A percentile compares a stretch with the other conserved stretches of the same genome.
Conservation (phyloP, 2,329 filamentous ascomycete genomes). For the Westerdykella sp. region DNA sequence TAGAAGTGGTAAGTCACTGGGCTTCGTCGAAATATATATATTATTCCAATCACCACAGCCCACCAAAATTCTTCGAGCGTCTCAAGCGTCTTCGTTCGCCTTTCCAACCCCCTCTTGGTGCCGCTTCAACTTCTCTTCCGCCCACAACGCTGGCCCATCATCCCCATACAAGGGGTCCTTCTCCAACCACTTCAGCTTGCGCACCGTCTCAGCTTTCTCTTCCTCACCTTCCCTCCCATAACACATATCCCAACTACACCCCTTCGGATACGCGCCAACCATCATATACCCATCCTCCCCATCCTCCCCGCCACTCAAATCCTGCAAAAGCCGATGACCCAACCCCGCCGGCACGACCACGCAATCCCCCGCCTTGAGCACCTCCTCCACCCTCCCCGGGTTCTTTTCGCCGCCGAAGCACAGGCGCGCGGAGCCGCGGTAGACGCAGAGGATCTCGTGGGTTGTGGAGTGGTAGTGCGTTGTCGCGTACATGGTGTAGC, state of each 20-base stretch:
- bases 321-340: slow-evolving; percentile 56
- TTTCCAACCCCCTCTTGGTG: not conserved
- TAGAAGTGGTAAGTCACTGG: too few relatives aligned
- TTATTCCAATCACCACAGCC: too few relatives aligned
- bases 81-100: too few relatives aligned
- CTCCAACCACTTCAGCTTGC: slow-evolving; percentile 50
- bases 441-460: slow-evolving; percentile 61
- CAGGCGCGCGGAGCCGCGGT: slow-evolving; percentile 52
- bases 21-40: too few relatives aligned
- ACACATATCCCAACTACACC: slow-evolving; percentile 63
- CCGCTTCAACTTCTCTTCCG: slow-evolving; percentile 12
- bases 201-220: slow-evolving; percentile 46
- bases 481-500: slow-evolving; percentile 61
- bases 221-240: slow-evolving; percentile 57
- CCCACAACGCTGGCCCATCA: slow-evolving; percentile 22
- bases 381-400: slow-evolving; percentile 49
- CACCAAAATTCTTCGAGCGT: too few relatives aligned
- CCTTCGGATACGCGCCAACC: slow-evolving; percentile 60
- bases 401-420: slow-evolving; percentile 64
- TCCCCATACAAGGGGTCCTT: slow-evolving; percentile 49
- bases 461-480: slow-evolving; percentile 63
- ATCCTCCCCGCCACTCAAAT: slow-evolving; percentile 43
- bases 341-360: slow-evolving; percentile 62
- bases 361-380: slow-evolving; percentile 55
- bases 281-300: slow-evolving; percentile 51